Evolutionary conservation across 2,329 filamentous ascomycete genomes (phyloP), one percentile per base, ranked within the genome.

Genomic region (Coccinonectria pachysandricola): DNA sequence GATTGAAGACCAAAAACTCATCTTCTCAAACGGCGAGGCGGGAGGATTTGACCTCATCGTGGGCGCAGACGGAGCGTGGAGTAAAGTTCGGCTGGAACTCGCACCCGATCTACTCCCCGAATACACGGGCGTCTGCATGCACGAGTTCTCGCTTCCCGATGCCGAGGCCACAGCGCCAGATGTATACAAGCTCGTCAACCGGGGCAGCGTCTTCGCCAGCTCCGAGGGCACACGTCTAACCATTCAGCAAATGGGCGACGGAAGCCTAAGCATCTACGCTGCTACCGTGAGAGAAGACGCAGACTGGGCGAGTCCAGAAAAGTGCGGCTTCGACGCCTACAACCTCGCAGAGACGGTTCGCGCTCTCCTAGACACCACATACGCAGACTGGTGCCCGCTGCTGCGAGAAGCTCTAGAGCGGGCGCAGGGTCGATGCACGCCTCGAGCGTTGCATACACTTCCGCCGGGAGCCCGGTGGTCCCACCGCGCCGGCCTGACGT

Each of bases 401-500:
- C 44, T 68, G 10, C 57, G 51, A 13, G 53, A 61, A 16, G 53
- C 58, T 6, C 40, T 71, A 26, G 42, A 52, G 21, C 46, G 58
- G 23, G 49, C 59, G 15, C 48, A 56, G 9, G 62, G 55, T 3
- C 35, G 43, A 9, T 57, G 59, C 30, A 46, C 49, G 1, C 50
- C 57, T 3, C 51, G 62, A 31, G 59, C 59, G 1, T 50, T 77
- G 2, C 73, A 67, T 41, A 60, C 62, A 42, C 56, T 78, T 7
- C 69, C 71, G 0, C 45, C 65, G 2, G 63, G 63, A 2, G 45
- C 57, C 23, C 45, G 39, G 3, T 76, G 70, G 68, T 32, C 54
- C 20, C 56, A 64, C 24, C 52, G 50, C 11, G 43, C 50, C 5
- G 68, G 69, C 1, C 42, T 68, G 4, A 74, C 72, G 0, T 42